Conservation (phyloP, 2,329 filamentous ascomycete species). For the Colletotrichum sansevieriae region DNA sequence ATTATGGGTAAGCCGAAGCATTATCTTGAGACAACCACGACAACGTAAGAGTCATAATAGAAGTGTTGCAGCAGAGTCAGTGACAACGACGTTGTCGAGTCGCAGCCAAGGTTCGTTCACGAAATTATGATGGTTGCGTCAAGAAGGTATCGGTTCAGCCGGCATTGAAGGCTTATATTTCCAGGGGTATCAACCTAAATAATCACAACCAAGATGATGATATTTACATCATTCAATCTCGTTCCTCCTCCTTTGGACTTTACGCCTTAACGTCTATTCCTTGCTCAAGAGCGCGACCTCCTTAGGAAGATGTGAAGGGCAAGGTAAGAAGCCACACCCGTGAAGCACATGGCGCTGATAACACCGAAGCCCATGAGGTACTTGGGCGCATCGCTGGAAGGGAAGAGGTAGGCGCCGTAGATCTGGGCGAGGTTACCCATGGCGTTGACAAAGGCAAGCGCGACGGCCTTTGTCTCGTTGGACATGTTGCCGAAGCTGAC, state of each 20-base stretch:
- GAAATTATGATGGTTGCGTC: no score
- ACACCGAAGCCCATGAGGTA: constrained; percentile 58
- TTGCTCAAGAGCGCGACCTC: background rate
- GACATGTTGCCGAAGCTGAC: constrained; percentile 64
- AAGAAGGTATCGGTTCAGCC: background rate
- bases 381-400: constrained; percentile 60
- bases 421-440: constrained; percentile 68
- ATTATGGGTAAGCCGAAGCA: no score
- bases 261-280: background rate
- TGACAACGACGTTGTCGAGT: no score
- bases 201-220: constrained; percentile 2
- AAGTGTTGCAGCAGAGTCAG: no score
- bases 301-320: constrained; percentile 26
- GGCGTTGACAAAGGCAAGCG: constrained; percentile 64
- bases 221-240: background rate
- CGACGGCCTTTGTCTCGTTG: constrained; percentile 60
- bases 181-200: constrained; percentile 19
- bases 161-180: background rate
- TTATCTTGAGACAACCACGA: no score
- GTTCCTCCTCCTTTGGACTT: background rate
- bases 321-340: constrained; percentile 30
- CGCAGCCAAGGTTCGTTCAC: no score
- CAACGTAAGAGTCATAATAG: no score
- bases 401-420: constrained; percentile 68
- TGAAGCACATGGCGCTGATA: constrained; percentile 41